Conservation (phyloP, 352 stramenopile genomes). For the Stramenopiles sp. region DNA sequence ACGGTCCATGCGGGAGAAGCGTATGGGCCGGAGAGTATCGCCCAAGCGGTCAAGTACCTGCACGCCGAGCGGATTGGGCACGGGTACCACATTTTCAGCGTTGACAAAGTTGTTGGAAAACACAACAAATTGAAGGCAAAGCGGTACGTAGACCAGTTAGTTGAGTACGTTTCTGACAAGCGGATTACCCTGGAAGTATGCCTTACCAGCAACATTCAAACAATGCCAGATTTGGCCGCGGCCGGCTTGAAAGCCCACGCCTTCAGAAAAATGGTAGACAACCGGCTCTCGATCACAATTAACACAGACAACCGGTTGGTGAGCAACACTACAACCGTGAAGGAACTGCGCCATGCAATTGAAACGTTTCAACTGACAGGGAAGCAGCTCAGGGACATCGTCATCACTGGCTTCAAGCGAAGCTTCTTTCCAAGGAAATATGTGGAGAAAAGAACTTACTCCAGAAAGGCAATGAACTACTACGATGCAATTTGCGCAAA, state of each 20-base stretch:
- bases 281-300: constrained; percentile 48
- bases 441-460: constrained; percentile 47
- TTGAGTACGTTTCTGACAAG: constrained; percentile 51
- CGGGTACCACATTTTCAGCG: constrained; percentile 50
- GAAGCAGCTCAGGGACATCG: constrained; percentile 41
- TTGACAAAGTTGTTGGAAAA: constrained; percentile 48
- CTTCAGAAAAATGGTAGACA: constrained; percentile 49
- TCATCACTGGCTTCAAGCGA: constrained; percentile 57
- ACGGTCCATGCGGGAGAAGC: constrained; percentile 60
- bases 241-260: constrained; percentile 45
- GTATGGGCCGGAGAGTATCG: constrained; percentile 60
- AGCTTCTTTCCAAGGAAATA: constrained; percentile 56
- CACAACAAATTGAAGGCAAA: no score
- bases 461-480: constrained; percentile 54
- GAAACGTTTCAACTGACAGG: constrained; percentile 49
- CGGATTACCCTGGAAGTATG: constrained; percentile 59
- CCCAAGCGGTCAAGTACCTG: constrained; percentile 53
- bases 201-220: constrained; percentile 61
- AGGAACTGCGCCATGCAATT: constrained; percentile 47
- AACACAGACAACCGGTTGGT: constrained; percentile 66
- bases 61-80: constrained; percentile 59
- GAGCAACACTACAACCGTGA: constrained; percentile 53
- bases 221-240: constrained; percentile 42
- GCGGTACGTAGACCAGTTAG: constrained; percentile 55
- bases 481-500: no score